Conservation (phyloP, 2,329 filamentous ascomycete genomes). For the Bisporella sp. region DNA sequence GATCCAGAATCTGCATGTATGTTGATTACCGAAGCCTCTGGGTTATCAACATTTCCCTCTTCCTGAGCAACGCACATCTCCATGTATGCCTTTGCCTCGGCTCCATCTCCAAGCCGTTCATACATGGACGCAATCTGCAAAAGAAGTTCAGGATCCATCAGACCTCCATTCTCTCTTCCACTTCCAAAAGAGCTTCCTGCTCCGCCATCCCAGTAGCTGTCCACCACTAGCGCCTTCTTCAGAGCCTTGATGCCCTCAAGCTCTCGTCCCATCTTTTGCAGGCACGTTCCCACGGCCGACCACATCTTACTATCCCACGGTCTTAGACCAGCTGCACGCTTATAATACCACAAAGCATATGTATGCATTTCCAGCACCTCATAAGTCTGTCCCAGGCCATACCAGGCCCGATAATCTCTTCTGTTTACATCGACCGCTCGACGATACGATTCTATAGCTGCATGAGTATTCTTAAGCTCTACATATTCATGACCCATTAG, state of each 20-base stretch:
- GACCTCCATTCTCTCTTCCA: constrained; percentile 39
- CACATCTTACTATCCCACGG: constrained; percentile 98
- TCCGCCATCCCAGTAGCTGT: constrained; percentile 73
- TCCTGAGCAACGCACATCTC: constrained; percentile 92
- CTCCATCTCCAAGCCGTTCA: constrained; percentile 68
- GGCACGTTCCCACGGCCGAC: constrained; percentile 89
- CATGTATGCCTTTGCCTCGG: constrained; percentile 89
- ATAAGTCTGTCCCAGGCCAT: constrained; percentile 92
- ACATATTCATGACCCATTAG: constrained; percentile 99
- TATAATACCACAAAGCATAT: constrained; percentile 96
- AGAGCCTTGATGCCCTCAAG: constrained; percentile 92
- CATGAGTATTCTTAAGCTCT: constrained; percentile 96
- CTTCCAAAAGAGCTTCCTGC: constrained; percentile 34
- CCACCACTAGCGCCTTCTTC: constrained; percentile 84
- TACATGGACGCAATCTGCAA: constrained; percentile 88
- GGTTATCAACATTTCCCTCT: constrained; percentile 52
- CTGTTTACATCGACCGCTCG: constrained; percentile 93
- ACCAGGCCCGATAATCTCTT: constrained; percentile 96
- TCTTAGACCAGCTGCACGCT: constrained; percentile 85
- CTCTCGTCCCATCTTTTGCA: constrained; percentile 80
- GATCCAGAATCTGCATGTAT: constrained; percentile 52
- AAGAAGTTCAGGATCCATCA: constrained; percentile 82
- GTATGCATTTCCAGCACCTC: constrained; percentile 97
- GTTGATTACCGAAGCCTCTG: constrained; percentile 33
- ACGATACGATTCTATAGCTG: constrained; percentile 93